Evolutionary conservation across 2,329 filamentous ascomycete genomes (phyloP), one percentile per base, ranked within the genome.

Genomic region (Scedosporium dehoogii): DNA sequence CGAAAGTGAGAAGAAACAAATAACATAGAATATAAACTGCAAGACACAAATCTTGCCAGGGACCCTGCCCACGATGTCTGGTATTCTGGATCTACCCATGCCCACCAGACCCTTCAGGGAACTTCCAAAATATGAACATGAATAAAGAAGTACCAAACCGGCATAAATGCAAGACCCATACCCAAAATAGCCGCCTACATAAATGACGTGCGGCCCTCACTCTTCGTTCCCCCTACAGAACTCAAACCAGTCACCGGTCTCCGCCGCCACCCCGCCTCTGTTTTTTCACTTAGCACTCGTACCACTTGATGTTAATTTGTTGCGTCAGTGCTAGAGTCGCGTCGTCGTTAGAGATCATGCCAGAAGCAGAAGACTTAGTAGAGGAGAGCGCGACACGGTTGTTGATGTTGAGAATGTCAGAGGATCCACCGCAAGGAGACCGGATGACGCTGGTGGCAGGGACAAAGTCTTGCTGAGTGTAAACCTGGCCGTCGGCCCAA

Each of bases 311-410:
- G 68, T 78, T 74, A 60, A 78, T 60, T 70, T 78, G 75, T 69
- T 78, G 76, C 25, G 73, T 77, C 65, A 78, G 73, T 53, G 75
- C 74, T 59, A 78, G 72, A 42, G 76, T 78, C 59, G 76, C 76
- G 58, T 78, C 76, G 66, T 78, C 76, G 68, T 78, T 74, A 18
- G 75, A 76, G 69, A 78, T 73, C 67, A 74, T 69, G 63, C 76
- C 76, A 6, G 63, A 69, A 63, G 76, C 76, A 21, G 66, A 69
- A 56, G 65, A 44, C 69, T 76, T 74, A 63, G 68, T 70, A 68
- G 71, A 73, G 61, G 72, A 73, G 57, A 79, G 70, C 18, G 73
- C 72, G 60, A 79, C 75, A 65, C 76, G 75, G 73, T 78, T 79
- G 71, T 78, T 79, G 69, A 79, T 71, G 70, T 79, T 79, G 67